Evolutionary conservation across 2,329 filamentous ascomycete genomes (phyloP).

Genomic region (Nannizziopsis arthrosporioides): DNA sequence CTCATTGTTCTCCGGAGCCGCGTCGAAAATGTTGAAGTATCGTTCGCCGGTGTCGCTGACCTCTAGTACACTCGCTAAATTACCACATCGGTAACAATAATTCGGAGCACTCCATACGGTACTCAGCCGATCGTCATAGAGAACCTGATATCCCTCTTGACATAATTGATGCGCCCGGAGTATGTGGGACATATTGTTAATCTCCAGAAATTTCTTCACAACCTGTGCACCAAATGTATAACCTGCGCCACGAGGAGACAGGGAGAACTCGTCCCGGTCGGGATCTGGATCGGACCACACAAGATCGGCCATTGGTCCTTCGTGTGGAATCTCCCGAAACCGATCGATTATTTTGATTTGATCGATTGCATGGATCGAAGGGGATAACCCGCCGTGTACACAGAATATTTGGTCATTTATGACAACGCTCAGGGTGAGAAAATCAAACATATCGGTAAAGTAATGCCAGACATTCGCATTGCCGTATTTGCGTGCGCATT

Average conservation of each 20-base stretch:
- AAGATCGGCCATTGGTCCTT: conserved; percentile 97
- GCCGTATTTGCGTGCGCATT: conserved; percentile 95
- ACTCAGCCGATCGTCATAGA: conserved; percentile 87
- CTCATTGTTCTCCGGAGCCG: conserved; percentile 83
- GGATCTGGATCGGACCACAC: conserved; percentile 97
- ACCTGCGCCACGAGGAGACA: conserved; percentile 83
- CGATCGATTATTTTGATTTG: conserved; percentile 99
- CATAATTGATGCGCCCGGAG: conserved; percentile 95
- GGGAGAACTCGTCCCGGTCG: conserved; percentile 92
- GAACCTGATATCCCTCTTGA: conserved; percentile 92
- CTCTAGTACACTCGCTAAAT: conserved; percentile 92
- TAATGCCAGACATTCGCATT: conserved; percentile 99
- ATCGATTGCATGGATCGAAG: conserved; percentile 93
- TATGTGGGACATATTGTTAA: conserved; percentile 97
- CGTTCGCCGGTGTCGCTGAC: conserved; percentile 86
- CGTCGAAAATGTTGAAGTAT: conserved; percentile 96
- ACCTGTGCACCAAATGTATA: conserved; percentile 98
- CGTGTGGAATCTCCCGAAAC: conserved; percentile 95
- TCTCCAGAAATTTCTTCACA: conserved; percentile 93
- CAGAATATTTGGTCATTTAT: conserved; percentile 99
- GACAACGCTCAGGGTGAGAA: conserved; percentile 87
- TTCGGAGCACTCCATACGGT: conserved; percentile 98
- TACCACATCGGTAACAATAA: conserved; percentile 90
- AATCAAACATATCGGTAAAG: conserved; percentile 99
- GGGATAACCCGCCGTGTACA: conserved; percentile 83